Percentiles rank a stretch among this genome's conserved stretches.
These are phyloP conservation scores for Nakazawaea pomicola DNA, from an alignment of 805 yeast species.

Conservation along the genomic window DNA sequence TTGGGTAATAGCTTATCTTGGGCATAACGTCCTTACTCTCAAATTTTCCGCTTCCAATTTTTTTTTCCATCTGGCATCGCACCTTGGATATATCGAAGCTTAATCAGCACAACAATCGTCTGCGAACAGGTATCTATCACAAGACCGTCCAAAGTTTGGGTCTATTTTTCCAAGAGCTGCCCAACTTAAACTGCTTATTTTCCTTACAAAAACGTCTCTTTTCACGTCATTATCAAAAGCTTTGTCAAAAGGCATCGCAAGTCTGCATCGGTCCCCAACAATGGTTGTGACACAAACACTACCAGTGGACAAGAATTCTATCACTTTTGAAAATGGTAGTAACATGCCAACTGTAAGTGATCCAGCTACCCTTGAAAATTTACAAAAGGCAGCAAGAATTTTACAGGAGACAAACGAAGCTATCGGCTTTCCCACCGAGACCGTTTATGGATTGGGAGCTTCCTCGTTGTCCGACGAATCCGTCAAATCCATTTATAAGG, in stretches of 20 bases:
- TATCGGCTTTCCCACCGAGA: conserved; percentile 95
- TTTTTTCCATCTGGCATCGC: no score
- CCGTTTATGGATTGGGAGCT: conserved; percentile 95
- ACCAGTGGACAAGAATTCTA: conserved; percentile 48
- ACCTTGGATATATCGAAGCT: no score
- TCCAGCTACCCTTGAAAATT: conserved; percentile 41
- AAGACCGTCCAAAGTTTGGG: no score
- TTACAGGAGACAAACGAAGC: conserved; percentile 48
- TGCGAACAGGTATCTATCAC: no score
- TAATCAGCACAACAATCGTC: no score
- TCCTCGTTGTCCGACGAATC: conserved; percentile 71
- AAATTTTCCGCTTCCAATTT: no score
- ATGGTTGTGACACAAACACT: conserved; percentile 49
- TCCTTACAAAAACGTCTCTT: no score
- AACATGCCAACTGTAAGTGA: conserved; percentile 44
- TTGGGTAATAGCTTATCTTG: background rate
- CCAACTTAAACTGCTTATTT: no score
- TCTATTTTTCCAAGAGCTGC: no score
- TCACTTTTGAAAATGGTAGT: conserved; percentile 41
- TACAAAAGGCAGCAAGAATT: conserved; percentile 55
- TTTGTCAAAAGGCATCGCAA: background rate
- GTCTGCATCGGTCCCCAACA: no score
- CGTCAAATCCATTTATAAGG: conserved; percentile 72
- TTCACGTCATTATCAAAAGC: background rate
- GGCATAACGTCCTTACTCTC: background rate